phyloP scores from a whole-genome alignment of 2,329 filamentous ascomycete genomes.

The Fusarium mexicanum region DNA sequence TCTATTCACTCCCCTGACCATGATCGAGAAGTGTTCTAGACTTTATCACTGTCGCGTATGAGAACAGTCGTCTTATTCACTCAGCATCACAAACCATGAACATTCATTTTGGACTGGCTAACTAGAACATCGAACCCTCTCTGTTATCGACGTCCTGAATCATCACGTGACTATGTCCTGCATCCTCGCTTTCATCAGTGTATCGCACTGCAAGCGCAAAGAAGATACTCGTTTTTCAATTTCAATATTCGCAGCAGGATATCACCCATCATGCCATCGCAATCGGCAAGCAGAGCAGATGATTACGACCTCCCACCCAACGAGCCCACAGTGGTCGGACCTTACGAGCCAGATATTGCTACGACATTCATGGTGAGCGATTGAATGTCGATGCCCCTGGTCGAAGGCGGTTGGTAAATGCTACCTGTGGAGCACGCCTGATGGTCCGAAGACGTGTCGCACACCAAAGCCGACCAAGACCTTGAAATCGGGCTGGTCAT shows the following conservation, averaged over 20 bases:
- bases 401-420: neutral
- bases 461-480: neutral
- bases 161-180: too few relatives aligned
- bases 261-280: neutral
- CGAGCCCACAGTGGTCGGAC: neutral
- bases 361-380: neutral
- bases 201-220: neutral
- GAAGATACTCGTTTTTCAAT: neutral
- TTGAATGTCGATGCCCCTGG: neutral
- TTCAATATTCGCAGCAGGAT: neutral
- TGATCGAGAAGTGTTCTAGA: neutral
- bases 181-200: neutral
- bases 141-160: too few relatives aligned
- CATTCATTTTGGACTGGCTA: too few relatives aligned
- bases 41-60: neutral
- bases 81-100: too few relatives aligned
- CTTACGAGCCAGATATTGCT: neutral
- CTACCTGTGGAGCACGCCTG: neutral
- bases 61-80: too few relatives aligned
- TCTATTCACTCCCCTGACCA: neutral
- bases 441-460: neutral
- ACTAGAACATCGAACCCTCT: too few relatives aligned
- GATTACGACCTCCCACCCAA: neutral
- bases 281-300: neutral
- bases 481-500: neutral